Evolutionary conservation across 768 basidiomycete genomes (phyloP), one percentile per base, ranked within the genome.

Genomic region (Suillus sp.): DNA sequence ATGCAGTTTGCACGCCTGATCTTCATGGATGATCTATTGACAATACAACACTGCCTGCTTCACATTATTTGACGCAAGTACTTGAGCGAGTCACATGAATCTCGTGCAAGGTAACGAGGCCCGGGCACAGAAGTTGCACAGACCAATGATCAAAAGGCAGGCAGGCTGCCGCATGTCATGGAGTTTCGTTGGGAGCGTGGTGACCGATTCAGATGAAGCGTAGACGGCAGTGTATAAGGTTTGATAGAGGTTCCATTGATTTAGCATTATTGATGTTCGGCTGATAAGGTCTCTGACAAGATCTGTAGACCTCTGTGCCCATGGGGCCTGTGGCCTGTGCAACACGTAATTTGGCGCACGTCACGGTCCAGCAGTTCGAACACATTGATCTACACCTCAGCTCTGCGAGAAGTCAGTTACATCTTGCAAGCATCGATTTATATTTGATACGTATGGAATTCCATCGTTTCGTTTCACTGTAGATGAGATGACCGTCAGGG

Each of bases 1-100:
- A 13, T 57, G 56, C 11, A 57, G 18, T 42, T 13, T 27, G 27
- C 56, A 57, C 56, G 56, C 56, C 56, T 57, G 56, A 57, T 57
- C 56, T 57, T 40, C 56, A 57, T 57, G 56, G 56, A 57, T 18
- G 10, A 57, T 57, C 37, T 30, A 57, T 27, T 40, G 25, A 11
- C 9, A 20, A 25, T 40, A 25, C 27, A 56, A 56, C 54, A 57
- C 56, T 27, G 56, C 56, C 56, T 27, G 56, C 56, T 40, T 56
- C 37, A 27, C 25, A 27, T 56, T 56, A 56, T 38, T 18, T 57
- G 56, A 57, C 6, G 27, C 11, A 27, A 20, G 56, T 30, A 57
- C 20, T 40, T 57, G 18, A 40, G 14, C 27, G 11, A 40, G 25
- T 27, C 38, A 30, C 37, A 57, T 57, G 25, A 57, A 38, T 40